These are phyloP conservation scores for Solanum rostratum DNA, from an alignment of 257 asterid genomes.

Conservation along the genomic window DNA sequence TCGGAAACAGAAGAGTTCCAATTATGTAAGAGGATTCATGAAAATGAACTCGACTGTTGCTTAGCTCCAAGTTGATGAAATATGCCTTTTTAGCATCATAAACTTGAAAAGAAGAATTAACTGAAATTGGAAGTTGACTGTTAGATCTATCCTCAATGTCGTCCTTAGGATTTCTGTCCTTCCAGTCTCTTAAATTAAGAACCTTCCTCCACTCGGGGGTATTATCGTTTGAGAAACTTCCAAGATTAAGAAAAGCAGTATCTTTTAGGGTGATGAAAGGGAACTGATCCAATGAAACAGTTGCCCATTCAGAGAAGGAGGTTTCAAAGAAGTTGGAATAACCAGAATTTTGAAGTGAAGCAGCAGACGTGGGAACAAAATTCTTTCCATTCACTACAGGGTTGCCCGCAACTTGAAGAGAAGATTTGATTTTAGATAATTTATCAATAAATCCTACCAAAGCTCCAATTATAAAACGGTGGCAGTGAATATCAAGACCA, in stretches of 20 bases:
- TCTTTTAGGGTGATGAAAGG: slow-evolving; percentile 25
- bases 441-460: slow-evolving; percentile 43
- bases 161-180: slow-evolving; percentile 12
- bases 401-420: slow-evolving; percentile 20
- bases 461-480: slow-evolving; percentile 57
- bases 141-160: slow-evolving; percentile 15
- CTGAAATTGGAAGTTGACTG: background rate
- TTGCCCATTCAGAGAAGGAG: slow-evolving; percentile 28
- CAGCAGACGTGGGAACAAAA: slow-evolving; percentile 13
- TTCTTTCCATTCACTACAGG: slow-evolving; percentile 18
- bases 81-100: slow-evolving; percentile 11
- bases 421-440: slow-evolving; percentile 19
- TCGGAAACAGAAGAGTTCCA: slow-evolving; percentile 50
- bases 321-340: slow-evolving; percentile 17
- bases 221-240: slow-evolving; percentile 20
- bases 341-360: slow-evolving; percentile 15
- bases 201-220: slow-evolving; percentile 33
- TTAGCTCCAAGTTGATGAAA: slow-evolving; percentile 36
- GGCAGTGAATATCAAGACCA: slow-evolving; percentile 60
- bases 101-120: slow-evolving; percentile 14
- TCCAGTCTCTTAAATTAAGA: slow-evolving; percentile 19
- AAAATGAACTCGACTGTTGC: slow-evolving; percentile 48
- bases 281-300: slow-evolving; percentile 30
- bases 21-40: slow-evolving; percentile 73
- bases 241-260: slow-evolving; percentile 16